Evolutionary conservation across 2,329 filamentous ascomycete species (phyloP).

Genomic region (Xylariales sp.): DNA sequence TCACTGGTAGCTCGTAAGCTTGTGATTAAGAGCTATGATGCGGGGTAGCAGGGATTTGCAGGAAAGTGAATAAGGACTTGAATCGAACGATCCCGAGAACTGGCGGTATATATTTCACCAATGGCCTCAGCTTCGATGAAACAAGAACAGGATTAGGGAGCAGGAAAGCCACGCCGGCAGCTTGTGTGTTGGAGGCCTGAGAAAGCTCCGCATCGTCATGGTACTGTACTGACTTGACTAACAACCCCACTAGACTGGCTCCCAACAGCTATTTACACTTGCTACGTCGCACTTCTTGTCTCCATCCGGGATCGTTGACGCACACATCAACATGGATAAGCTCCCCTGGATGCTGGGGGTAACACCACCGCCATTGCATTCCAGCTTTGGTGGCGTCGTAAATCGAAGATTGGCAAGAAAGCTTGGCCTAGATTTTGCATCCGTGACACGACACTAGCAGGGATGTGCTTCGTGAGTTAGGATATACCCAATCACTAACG

Average conservation of each 20-base stretch:
- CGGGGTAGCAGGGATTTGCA: neutral
- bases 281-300: too few species aligned
- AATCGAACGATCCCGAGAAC: neutral
- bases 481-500: constrained; percentile 1
- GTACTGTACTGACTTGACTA: too few species aligned
- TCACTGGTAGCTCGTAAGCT: neutral
- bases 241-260: too few species aligned
- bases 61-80: neutral
- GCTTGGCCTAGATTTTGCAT: constrained; percentile 15
- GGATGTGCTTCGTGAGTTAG: constrained; percentile 1
- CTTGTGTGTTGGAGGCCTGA: neutral
- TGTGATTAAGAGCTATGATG: neutral
- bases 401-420: constrained; percentile 19
- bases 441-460: constrained; percentile 6
- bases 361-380: too few species aligned
- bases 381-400: too few species aligned
- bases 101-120: neutral
- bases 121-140: neutral
- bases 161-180: neutral
- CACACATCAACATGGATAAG: too few species aligned
- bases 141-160: neutral
- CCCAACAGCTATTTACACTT: too few species aligned
- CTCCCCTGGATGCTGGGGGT: too few species aligned
- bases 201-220: neutral
- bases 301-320: too few species aligned